Percentiles rank a stretch among this genome's conserved stretches.
Conservation (phyloP, 2,329 filamentous ascomycete species). For the Colletotrichum siamense region DNA sequence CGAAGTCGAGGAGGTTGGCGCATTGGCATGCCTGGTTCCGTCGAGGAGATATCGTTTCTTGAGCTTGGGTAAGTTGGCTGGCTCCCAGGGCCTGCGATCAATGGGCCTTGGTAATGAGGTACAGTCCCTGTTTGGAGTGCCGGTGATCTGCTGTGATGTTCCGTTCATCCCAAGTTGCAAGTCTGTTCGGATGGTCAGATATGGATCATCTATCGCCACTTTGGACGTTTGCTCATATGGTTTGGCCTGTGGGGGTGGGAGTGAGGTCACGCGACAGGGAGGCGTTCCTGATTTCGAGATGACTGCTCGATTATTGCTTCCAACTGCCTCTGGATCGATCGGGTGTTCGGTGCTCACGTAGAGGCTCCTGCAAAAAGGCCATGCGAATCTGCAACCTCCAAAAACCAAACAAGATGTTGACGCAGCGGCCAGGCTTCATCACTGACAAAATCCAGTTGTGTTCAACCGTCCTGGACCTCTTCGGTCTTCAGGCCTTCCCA, state of each 20-base stretch:
- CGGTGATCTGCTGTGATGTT: background rate
- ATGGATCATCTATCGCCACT: background rate
- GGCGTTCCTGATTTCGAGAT: background rate
- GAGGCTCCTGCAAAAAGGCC: background rate
- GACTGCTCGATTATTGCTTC: fast-evolving
- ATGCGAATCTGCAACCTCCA: background rate
- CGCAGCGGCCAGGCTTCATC: background rate
- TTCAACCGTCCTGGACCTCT: background rate
- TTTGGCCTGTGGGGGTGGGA: background rate
- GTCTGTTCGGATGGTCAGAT: background rate
- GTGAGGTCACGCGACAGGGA: background rate
- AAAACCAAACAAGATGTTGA: background rate
- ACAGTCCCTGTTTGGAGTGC: background rate
- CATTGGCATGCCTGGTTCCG: background rate
- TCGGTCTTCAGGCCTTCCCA: background rate
- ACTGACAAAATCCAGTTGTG: fast-evolving
- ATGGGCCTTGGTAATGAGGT: fast-evolving
- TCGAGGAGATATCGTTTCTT: background rate
- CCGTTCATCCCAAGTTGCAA: background rate
- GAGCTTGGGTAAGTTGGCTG: background rate
- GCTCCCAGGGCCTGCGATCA: background rate
- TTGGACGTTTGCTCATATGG: background rate
- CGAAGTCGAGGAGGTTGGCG: background rate
- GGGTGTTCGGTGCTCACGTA: background rate
- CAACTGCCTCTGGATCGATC: background rate